Evolutionary conservation across 2,329 filamentous ascomycete species (phyloP).

Genomic region (Triangularia setosa): DNA sequence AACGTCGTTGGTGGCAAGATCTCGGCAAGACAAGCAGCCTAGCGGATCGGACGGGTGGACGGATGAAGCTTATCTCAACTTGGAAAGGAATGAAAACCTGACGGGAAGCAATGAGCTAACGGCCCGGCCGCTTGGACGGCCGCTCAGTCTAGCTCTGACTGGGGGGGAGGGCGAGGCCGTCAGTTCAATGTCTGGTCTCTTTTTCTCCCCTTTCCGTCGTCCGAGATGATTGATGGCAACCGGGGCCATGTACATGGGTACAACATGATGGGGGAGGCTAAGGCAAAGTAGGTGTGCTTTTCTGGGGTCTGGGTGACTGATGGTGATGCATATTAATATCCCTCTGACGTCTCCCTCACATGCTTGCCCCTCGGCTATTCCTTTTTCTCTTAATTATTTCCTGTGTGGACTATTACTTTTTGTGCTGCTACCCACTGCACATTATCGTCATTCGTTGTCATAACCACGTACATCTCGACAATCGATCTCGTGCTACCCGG

Average conservation of each 20-base stretch:
- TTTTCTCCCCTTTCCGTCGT: background rate
- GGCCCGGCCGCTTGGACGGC: slow-evolving; percentile 2
- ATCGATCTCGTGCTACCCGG: background rate
- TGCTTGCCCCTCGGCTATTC: background rate
- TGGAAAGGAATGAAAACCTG: background rate
- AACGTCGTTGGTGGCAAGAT: background rate
- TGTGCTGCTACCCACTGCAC: background rate
- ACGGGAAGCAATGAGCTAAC: background rate
- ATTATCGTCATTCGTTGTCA: background rate
- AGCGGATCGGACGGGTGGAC: background rate
- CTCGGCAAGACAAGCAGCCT: background rate
- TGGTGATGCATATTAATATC: slow-evolving; percentile 2
- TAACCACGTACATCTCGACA: background rate
- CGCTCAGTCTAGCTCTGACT: background rate
- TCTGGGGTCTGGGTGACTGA: background rate
- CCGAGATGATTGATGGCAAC: background rate
- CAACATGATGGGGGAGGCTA: background rate
- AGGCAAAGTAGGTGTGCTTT: background rate
- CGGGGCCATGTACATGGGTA: background rate
- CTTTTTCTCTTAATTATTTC: background rate
- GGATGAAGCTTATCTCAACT: background rate
- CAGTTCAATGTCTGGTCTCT: background rate
- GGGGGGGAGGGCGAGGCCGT: background rate
- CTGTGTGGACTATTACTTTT: background rate
- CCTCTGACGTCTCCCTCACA: slow-evolving; percentile 3